phyloP scores from a whole-genome alignment of 768 basidiomycete species.

The Dentipellis sp. region DNA sequence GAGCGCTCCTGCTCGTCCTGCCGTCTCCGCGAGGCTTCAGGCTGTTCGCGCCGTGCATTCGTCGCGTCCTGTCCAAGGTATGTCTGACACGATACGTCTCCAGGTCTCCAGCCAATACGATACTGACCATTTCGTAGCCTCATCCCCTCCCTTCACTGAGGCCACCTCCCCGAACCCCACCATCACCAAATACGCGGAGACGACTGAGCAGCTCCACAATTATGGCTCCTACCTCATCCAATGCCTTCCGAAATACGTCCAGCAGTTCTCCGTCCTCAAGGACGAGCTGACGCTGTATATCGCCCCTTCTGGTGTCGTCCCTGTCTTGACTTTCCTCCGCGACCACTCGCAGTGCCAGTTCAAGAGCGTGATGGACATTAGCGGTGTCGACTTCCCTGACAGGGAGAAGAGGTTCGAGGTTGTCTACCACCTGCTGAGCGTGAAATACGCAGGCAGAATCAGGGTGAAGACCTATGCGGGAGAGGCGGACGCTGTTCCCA shows the following conservation, averaged over 20 bases:
- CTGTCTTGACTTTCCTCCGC: constrained; percentile 84
- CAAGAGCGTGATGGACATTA: constrained; percentile 88
- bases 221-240: constrained; percentile 92
- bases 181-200: constrained; percentile 56
- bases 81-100: not conserved
- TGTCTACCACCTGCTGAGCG: constrained; percentile 88
- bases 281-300: constrained; percentile 91
- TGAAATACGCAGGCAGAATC: constrained; percentile 72
- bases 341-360: constrained; percentile 96
- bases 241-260: constrained; percentile 93
- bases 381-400: constrained; percentile 92
- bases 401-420: constrained; percentile 92
- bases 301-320: constrained; percentile 71
- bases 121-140: constrained; percentile 30
- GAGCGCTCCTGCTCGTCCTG: constrained; percentile 28
- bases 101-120: constrained; percentile 1
- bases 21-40: constrained; percentile 28
- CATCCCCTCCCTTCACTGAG: constrained; percentile 78
- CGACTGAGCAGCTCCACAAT: constrained; percentile 73
- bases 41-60: constrained; percentile 13
- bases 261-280: constrained; percentile 95
- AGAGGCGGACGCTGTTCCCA: constrained; percentile 88
- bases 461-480: constrained; percentile 96
- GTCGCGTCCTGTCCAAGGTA: constrained; percentile 37
- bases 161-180: constrained; percentile 85